phyloP scores from a whole-genome alignment of 192 early-diverging fungal genomes.

The Tieghemiomyces parasiticus region DNA sequence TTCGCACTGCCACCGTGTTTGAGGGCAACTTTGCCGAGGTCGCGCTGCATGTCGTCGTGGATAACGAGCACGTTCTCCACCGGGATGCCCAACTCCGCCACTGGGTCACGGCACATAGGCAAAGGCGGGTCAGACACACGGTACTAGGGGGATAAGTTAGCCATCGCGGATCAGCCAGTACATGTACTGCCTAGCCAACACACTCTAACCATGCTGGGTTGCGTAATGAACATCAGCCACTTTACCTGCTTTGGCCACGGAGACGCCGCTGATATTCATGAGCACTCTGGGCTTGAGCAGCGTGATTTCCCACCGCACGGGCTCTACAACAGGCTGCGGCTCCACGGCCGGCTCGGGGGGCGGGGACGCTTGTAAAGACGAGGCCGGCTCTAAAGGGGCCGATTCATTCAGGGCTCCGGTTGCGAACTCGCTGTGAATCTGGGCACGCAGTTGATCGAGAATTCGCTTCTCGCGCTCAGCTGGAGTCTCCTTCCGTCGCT shows the following conservation, averaged over 20 bases:
- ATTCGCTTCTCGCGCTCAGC: neutral
- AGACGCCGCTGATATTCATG: slow-evolving; percentile 56
- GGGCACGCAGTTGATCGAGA: neutral
- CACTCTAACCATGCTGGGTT: neutral
- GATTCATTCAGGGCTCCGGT: too few species aligned
- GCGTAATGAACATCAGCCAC: neutral
- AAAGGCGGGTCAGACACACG: too few species aligned
- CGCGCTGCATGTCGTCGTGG: slow-evolving; percentile 60
- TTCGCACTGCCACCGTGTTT: slow-evolving; percentile 47
- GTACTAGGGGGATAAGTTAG: too few species aligned
- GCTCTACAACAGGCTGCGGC: too few species aligned
- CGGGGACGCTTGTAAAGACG: too few species aligned
- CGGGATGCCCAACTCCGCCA: slow-evolving; percentile 26
- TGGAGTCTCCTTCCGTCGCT: slow-evolving; percentile 8
- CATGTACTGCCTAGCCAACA: neutral
- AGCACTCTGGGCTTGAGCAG: slow-evolving; percentile 44
- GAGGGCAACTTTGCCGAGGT: slow-evolving; percentile 39
- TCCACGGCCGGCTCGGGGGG: too few species aligned
- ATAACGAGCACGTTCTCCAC: slow-evolving; percentile 35
- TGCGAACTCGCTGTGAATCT: slow-evolving; percentile 1
- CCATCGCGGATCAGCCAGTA: neutral
- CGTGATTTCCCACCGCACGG: slow-evolving; percentile 24
- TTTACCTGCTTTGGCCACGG: slow-evolving; percentile 44
- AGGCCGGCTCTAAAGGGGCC: too few species aligned
- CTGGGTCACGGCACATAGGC: slow-evolving; percentile 12